Percentiles rank a stretch among this genome's conserved stretches.
These are phyloP conservation scores for Penicillium cinerascens DNA, from an alignment of 495 filamentous ascomycete genomes.

Conservation along the genomic window DNA sequence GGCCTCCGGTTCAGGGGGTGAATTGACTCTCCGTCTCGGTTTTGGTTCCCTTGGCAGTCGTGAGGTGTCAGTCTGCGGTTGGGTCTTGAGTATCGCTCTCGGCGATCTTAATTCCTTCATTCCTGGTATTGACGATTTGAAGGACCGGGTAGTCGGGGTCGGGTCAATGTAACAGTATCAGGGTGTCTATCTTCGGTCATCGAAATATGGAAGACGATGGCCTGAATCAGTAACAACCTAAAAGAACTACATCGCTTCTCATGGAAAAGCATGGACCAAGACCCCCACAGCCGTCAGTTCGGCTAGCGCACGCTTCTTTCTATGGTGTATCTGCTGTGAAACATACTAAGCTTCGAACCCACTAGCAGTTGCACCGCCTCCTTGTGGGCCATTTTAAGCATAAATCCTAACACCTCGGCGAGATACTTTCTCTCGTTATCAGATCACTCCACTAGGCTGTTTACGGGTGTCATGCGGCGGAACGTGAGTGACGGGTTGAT, in stretches of 20 bases:
- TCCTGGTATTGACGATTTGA: neutral
- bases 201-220: too few relatives aligned
- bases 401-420: conserved; percentile 14
- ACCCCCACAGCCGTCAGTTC: neutral
- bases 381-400: conserved; percentile 19
- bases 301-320: neutral
- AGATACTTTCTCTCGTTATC: conserved; percentile 10
- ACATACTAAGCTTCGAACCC: conserved; percentile 6
- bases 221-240: too few relatives aligned
- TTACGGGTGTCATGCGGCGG: neutral
- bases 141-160: neutral
- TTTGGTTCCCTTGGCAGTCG: neutral
- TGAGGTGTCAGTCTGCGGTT: neutral
- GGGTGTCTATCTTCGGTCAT: too few relatives aligned
- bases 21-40: neutral
- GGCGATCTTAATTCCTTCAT: neutral
- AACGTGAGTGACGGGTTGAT: neutral
- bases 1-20: neutral
- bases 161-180: neutral
- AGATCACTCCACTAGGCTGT: conserved; percentile 7
- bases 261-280: neutral
- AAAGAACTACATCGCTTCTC: neutral
- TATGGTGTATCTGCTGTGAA: conserved; percentile 1
- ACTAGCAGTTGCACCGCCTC: conserved; percentile 17
- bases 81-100: neutral